Base-by-base conservation (phyloP, 179 eudicot genomes). In the Beta macrorhiza region DNA sequence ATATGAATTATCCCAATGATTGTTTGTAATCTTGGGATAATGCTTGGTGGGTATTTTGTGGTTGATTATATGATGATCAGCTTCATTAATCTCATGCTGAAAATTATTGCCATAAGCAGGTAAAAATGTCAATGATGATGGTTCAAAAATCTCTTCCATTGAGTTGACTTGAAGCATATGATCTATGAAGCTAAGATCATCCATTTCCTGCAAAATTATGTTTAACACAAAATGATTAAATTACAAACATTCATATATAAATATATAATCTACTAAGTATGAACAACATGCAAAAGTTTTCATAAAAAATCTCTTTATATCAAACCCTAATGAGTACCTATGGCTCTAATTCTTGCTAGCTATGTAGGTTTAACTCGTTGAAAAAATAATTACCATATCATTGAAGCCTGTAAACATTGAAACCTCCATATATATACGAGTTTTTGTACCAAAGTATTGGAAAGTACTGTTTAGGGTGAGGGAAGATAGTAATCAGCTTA, bases 201-300 rank as follows among this genome's bases (percentile, higher is more conserved):
- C 87, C 83, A 87, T 61, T 64, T 84, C 89, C 91, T 89, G 82
- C 72, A 72, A 78, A 78, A 47, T 47, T 2, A 71, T 45, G 16
- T 29, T 65, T 20, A 29, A 65, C 1, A 29, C 44, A 20, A 16
- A 17, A 44, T 17, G 7, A 1, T 10, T 42, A 11, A 29, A 12
- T 0, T 29, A 61, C 7, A 61, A 9, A 61, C n/a, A 58, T 15
- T 4, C 0, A 15, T 15, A 15, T 1, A 16, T 58, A 17, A 12
- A 52, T 7, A 3, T 37, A 37, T 37, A 37, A 37, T 37, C 4
- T 37, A 37, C 3, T 37, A 37, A 1, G 42, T 37, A 37, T 37
- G 42, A 2, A 49, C 1, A 49, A 49, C 53, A 49, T 49, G 53
- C 53, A 49, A 49, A 49, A 49, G 7, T 49, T 49, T 49, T 49